These are phyloP conservation scores for Dipodascopsis tothii DNA, from an alignment of 805 yeast genomes.

Conservation along the genomic window DNA sequence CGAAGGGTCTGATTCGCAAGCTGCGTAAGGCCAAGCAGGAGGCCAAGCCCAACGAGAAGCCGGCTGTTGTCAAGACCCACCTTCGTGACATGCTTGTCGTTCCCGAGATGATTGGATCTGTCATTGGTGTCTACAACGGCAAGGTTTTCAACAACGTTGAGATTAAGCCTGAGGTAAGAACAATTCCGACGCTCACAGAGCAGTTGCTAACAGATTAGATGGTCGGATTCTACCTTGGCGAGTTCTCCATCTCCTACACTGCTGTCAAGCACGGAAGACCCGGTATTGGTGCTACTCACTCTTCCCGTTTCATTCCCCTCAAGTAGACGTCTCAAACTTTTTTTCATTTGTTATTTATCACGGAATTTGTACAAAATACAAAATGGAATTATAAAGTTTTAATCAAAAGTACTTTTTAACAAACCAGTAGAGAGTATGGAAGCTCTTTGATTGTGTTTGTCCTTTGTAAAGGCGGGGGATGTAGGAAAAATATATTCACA, in stretches of 20 bases:
- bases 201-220: slow-evolving; percentile 37
- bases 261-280: slow-evolving; percentile 99
- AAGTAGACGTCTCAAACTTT: slow-evolving; percentile 17
- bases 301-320: slow-evolving; percentile 32
- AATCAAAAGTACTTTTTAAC: too few relatives aligned
- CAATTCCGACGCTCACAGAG: not conserved
- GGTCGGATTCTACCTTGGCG: slow-evolving; percentile 99
- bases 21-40: slow-evolving; percentile 94
- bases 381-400: too few relatives aligned
- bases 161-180: slow-evolving; percentile 70
- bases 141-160: slow-evolving; percentile 98
- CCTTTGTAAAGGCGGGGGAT: too few relatives aligned
- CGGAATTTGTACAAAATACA: not conserved
- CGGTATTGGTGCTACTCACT: slow-evolving; percentile 54
- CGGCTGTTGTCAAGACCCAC: slow-evolving; percentile 96
- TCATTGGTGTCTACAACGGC: slow-evolving; percentile 99
- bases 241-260: slow-evolving; percentile 98
- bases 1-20: slow-evolving; percentile 93
- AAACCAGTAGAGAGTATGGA: too few relatives aligned
- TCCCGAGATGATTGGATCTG: slow-evolving; percentile 99
- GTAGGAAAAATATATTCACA: too few relatives aligned
- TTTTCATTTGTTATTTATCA: not conserved
- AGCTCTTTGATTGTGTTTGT: too few relatives aligned
- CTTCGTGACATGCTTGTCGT: slow-evolving; percentile 97
- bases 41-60: slow-evolving; percentile 84